Evolutionary conservation across 1,284 basidiomycete genomes (phyloP).

Genomic region (Tremellales sp.): DNA sequence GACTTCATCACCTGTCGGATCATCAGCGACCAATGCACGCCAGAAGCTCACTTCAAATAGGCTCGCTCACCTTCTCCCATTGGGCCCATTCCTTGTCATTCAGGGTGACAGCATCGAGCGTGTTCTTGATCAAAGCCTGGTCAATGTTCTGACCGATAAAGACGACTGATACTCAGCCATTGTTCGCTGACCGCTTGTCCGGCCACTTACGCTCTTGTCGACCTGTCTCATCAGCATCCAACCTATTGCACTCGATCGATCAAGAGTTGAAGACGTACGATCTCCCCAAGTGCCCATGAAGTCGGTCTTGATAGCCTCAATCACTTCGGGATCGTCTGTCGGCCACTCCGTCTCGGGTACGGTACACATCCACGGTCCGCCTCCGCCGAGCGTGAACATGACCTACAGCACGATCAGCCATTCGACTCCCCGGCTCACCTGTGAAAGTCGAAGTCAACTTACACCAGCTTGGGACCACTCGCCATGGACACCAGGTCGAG

Average conservation of each 20-base stretch:
- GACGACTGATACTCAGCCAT: conserved; percentile 14
- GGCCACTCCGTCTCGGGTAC: conserved; percentile 47
- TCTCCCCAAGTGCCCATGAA: conserved; percentile 51
- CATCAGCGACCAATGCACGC: neutral
- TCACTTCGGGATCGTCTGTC: conserved; percentile 39
- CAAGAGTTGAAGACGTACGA: conserved; percentile 17
- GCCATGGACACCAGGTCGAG: conserved; percentile 41
- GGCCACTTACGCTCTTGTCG: conserved; percentile 47
- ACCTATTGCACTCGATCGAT: too few species aligned
- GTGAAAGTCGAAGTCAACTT: conserved; percentile 13
- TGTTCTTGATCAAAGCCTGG: conserved; percentile 35
- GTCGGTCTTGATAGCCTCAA: conserved; percentile 47
- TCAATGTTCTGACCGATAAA: conserved; percentile 46
- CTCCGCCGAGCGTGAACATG: conserved; percentile 49
- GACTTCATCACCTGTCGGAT: conserved; percentile 44
- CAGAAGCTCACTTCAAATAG: neutral
- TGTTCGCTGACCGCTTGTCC: neutral
- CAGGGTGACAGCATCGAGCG: conserved; percentile 46
- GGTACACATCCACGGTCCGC: conserved; percentile 49
- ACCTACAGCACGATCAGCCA: conserved; percentile 15
- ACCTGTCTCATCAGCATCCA: conserved; percentile 1
- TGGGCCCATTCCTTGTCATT: conserved; percentile 47
- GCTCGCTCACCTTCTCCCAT: conserved; percentile 38
- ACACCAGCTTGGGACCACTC: conserved; percentile 53
- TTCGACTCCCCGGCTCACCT: too few species aligned